These are phyloP conservation scores for Aspergillus wentii DNA, from an alignment of 495 filamentous ascomycete genomes.

Conservation along the genomic window DNA sequence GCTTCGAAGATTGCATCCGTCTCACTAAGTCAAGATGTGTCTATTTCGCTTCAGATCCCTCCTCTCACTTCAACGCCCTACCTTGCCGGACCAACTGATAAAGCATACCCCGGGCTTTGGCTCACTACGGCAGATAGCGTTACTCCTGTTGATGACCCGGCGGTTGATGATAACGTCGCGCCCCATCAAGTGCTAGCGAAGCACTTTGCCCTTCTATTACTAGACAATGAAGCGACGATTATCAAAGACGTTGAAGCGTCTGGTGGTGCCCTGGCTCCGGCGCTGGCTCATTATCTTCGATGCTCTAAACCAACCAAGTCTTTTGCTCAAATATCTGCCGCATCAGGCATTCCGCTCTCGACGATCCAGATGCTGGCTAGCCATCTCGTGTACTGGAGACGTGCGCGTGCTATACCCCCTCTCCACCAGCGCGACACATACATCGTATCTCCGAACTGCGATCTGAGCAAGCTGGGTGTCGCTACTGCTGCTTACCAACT, in stretches of 20 bases:
- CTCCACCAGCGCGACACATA: conserved; percentile 89
- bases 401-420: conserved; percentile 86
- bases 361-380: conserved; percentile 81
- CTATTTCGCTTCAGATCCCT: conserved; percentile 83
- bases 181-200: conserved; percentile 62
- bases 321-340: conserved; percentile 72
- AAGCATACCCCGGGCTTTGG: conserved; percentile 68
- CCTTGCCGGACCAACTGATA: conserved; percentile 61
- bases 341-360: conserved; percentile 63
- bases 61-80: conserved; percentile 69
- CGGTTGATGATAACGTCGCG: conserved; percentile 46
- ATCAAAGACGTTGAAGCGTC: conserved; percentile 78
- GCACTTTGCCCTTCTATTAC: conserved; percentile 80
- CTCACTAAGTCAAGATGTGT: conserved; percentile 51
- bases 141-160: conserved; percentile 56
- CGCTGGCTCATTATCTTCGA: conserved; percentile 78
- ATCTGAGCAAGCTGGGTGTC: conserved; percentile 65
- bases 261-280: conserved; percentile 61
- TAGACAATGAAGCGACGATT: conserved; percentile 79
- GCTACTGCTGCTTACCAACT: conserved; percentile 68
- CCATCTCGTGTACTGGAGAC: conserved; percentile 92
- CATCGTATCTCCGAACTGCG: conserved; percentile 86
- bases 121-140: conserved; percentile 80
- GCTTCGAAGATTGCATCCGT: conserved; percentile 76
- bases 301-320: conserved; percentile 80